Conservation (phyloP, 2,329 filamentous ascomycete species). For the Xylariaceae sp. region DNA sequence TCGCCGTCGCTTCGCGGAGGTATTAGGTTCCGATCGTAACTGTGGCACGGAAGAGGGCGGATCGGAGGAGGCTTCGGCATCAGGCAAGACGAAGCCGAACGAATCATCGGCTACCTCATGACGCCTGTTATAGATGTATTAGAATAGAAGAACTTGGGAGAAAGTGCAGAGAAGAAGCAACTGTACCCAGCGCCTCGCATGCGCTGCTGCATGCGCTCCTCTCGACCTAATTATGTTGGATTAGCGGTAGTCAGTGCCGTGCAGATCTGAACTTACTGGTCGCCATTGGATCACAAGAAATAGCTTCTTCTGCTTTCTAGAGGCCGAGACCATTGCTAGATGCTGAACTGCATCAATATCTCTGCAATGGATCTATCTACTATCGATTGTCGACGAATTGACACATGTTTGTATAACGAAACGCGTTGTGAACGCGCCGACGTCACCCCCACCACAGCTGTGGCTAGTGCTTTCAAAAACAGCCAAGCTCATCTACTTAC, state of each 20-base stretch:
- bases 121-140: slow-evolving; percentile 46
- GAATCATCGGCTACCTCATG: slow-evolving; percentile 66
- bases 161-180: background rate
- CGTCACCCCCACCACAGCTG: slow-evolving; percentile 20
- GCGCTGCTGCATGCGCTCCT: slow-evolving; percentile 69
- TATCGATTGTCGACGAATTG: background rate
- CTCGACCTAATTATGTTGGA: slow-evolving; percentile 53
- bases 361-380: no score
- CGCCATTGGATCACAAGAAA: slow-evolving; percentile 40
- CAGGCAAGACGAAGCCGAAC: slow-evolving; percentile 61
- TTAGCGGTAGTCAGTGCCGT: slow-evolving; percentile 15
- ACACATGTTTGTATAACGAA: slow-evolving; percentile 4
- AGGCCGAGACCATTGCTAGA: slow-evolving; percentile 5
- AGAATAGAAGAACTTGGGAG: slow-evolving; percentile 14
- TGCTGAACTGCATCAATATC: background rate
- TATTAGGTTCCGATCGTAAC: slow-evolving; percentile 53
- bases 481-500: no score
- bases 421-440: slow-evolving; percentile 26
- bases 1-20: slow-evolving; percentile 56
- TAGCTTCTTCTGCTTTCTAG: background rate
- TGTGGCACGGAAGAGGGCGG: slow-evolving; percentile 34
- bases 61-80: slow-evolving; percentile 35
- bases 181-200: slow-evolving; percentile 69
- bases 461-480: slow-evolving; percentile 15
- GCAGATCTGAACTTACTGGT: slow-evolving; percentile 39